phyloP scores from a whole-genome alignment of 192 early-diverging fungal genomes.

The Mortierella hygrophila region DNA sequence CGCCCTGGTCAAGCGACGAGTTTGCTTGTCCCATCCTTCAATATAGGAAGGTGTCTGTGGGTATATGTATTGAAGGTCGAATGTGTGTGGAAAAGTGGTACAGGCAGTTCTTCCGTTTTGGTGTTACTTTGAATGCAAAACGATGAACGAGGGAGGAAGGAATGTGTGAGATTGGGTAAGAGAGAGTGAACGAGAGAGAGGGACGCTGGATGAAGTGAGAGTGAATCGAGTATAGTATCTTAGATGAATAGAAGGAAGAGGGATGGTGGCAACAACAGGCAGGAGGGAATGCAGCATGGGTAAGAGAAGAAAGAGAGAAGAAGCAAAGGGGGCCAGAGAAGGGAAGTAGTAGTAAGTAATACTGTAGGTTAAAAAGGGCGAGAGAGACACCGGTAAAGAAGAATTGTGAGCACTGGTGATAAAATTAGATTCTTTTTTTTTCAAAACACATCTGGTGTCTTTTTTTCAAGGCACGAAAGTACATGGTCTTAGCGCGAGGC shows the following conservation, averaged over 20 bases:
- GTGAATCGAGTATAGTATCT: neutral
- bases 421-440: too few relatives aligned
- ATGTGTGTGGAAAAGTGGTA: neutral
- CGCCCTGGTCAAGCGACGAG: conserved; percentile 37
- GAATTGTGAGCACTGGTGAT: too few relatives aligned
- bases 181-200: neutral
- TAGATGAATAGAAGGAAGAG: neutral
- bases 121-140: neutral
- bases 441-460: too few relatives aligned
- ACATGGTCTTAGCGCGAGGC: too few relatives aligned
- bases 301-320: neutral
- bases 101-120: neutral
- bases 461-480: too few relatives aligned
- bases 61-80: neutral
- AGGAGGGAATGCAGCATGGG: neutral
- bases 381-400: too few relatives aligned
- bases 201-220: neutral
- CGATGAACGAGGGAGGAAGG: neutral
- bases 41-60: neutral
- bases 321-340: neutral
- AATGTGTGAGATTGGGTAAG: neutral
- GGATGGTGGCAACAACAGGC: neutral
- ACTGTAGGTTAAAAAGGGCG: neutral
- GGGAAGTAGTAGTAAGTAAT: too few relatives aligned
- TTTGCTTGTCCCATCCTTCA: conserved; percentile 41